Percentiles rank a stretch among this genome's conserved stretches.
phyloP scores from a whole-genome alignment of 2,329 filamentous ascomycete genomes.

The Botrytis hyacinthi region DNA sequence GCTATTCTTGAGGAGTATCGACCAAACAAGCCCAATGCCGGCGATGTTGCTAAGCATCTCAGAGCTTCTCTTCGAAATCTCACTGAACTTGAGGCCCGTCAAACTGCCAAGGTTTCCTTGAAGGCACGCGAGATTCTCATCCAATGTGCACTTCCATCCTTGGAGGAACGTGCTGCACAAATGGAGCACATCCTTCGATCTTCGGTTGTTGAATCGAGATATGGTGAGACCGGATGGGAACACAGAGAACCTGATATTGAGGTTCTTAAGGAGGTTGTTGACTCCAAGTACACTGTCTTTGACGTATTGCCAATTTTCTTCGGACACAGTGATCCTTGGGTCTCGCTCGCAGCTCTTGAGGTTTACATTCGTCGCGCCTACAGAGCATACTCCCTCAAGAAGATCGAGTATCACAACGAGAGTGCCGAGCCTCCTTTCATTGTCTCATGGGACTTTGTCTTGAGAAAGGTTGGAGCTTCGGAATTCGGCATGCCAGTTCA shows the following conservation, averaged over 20 bases:
- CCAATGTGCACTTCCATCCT: constrained; percentile 90
- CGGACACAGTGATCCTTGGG: constrained; percentile 89
- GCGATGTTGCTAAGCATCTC: constrained; percentile 86
- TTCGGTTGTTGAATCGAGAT: constrained; percentile 93
- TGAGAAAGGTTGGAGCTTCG: constrained; percentile 87
- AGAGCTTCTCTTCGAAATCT: constrained; percentile 78
- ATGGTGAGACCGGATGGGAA: constrained; percentile 95
- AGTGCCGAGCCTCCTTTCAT: constrained; percentile 69
- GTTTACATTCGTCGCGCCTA: constrained; percentile 96
- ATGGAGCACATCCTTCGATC: constrained; percentile 99
- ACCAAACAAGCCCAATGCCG: constrained; percentile 87
- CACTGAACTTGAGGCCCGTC: constrained; percentile 83
- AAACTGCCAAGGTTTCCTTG: constrained; percentile 87
- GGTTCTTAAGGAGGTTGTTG: constrained; percentile 94
- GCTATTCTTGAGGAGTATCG: constrained; percentile 92
- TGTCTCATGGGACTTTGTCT: constrained; percentile 91
- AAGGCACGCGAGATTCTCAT: constrained; percentile 98
- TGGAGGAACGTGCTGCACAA: constrained; percentile 91
- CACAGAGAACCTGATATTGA: constrained; percentile 89
- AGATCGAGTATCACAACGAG: constrained; percentile 81
- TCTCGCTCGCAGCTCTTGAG: constrained; percentile 87
- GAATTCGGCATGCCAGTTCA: constrained; percentile 82
- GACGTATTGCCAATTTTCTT: constrained; percentile 96
- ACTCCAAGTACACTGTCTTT: constrained; percentile 98
- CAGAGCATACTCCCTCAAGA: constrained; percentile 89